Conservation (phyloP, 768 basidiomycete species). For the Phallus indusiatus region DNA sequence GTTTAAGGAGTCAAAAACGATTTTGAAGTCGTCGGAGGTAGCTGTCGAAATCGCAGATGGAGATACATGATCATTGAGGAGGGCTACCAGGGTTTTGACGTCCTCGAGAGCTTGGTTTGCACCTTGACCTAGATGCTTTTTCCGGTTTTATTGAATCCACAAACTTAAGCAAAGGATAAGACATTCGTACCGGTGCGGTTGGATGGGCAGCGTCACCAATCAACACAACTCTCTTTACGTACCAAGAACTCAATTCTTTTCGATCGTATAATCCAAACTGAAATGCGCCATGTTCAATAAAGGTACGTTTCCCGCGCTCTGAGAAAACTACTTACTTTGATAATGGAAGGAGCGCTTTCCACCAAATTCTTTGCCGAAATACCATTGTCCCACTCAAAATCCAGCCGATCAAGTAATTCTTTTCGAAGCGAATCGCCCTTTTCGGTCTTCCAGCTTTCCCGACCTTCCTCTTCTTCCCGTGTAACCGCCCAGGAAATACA, state of each 20-base stretch:
- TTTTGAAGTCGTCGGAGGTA: conserved; percentile 17
- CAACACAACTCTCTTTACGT: conserved; percentile 31
- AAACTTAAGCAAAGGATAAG: not conserved
- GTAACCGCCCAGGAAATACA: conserved; percentile 17
- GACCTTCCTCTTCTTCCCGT: conserved; percentile 26
- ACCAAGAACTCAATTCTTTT: conserved; percentile 31
- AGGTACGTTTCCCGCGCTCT: not conserved
- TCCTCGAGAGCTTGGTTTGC: conserved; percentile 39
- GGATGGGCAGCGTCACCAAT: conserved; percentile 40
- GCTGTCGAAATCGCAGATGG: conserved; percentile 5
- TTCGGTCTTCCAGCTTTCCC: conserved; percentile 34
- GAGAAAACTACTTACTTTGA: conserved; percentile 19
- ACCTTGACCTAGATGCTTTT: conserved; percentile 37
- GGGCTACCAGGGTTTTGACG: conserved; percentile 25
- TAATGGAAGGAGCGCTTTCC: conserved; percentile 15
- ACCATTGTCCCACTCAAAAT: conserved; percentile 19
- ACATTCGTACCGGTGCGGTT: conserved; percentile 31
- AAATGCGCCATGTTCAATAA: not conserved
- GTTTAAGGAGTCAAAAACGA: conserved; percentile 27
- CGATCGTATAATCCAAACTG: conserved; percentile 38
- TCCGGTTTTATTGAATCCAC: not conserved
- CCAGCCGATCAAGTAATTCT: conserved; percentile 17
- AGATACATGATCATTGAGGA: conserved; percentile 26
- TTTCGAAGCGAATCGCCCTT: conserved; percentile 13
- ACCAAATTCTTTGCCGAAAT: conserved; percentile 18